Conservation (phyloP, 2,329 filamentous ascomycete genomes). For the Aspergillus calidoustus region DNA sequence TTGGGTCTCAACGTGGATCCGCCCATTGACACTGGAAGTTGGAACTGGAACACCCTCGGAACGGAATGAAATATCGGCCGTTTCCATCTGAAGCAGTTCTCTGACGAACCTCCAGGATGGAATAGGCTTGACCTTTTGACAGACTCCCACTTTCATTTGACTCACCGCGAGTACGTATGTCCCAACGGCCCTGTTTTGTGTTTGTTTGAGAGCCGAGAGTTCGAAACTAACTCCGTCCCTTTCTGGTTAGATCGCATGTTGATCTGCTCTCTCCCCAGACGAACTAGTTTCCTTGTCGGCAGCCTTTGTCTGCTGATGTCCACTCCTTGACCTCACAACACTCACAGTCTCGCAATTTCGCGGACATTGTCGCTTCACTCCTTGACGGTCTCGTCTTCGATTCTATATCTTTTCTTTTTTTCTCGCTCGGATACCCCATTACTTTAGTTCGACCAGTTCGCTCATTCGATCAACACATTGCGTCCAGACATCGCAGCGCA, state of each 20-base stretch:
- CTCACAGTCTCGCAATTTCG: not conserved
- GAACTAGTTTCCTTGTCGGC: slow-evolving; percentile 14
- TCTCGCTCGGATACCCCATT: slow-evolving; percentile 6
- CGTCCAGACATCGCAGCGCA: not conserved
- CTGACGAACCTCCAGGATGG: slow-evolving; percentile 11
- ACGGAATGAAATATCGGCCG: slow-evolving; percentile 15
- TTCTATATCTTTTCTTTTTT: not conserved
- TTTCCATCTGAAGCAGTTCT: slow-evolving; percentile 8
- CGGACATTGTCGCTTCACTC: slow-evolving; percentile 11
- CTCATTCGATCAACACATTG: not conserved
- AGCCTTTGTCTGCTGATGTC: slow-evolving; percentile 18
- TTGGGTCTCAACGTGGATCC: slow-evolving; percentile 18
- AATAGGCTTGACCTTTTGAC: slow-evolving; percentile 10
- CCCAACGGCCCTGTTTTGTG: not conserved
- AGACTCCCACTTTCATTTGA: not conserved
- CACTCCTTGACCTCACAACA: slow-evolving; percentile 16
- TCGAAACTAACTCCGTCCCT: slow-evolving; percentile 3
- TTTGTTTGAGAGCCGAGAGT: not conserved
- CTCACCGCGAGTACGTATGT: slow-evolving; percentile 7
- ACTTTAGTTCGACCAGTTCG: not conserved
- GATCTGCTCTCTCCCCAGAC: slow-evolving; percentile 3
- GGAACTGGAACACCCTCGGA: slow-evolving; percentile 6
- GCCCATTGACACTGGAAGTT: not conserved
- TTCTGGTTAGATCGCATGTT: slow-evolving; percentile 17
- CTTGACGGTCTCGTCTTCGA: not conserved